Evolutionary conservation across 2,329 filamentous ascomycete species (phyloP).

Genomic region (Cadophora sp.): DNA sequence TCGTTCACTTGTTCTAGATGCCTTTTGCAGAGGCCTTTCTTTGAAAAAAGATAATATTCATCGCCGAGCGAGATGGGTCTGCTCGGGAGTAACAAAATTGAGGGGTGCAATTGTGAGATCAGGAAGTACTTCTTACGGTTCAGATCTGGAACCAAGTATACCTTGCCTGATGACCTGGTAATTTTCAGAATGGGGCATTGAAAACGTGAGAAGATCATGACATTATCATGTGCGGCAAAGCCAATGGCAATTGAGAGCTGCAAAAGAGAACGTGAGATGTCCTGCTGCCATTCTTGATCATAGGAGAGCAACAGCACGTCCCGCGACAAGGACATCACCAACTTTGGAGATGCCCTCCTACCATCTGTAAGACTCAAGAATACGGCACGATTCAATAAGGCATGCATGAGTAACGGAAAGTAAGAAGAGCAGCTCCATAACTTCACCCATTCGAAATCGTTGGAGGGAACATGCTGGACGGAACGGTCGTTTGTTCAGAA

Average conservation of each 20-base stretch:
- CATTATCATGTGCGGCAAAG: background rate
- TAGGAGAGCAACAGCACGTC: background rate
- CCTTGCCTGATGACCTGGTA: background rate
- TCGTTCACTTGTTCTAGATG: no score
- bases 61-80: no score
- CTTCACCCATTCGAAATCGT: background rate
- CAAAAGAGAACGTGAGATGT: background rate
- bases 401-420: background rate
- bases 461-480: background rate
- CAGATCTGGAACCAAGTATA: background rate
- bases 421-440: background rate
- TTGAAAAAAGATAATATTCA: no score
- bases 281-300: background rate
- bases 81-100: background rate
- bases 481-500: background rate
- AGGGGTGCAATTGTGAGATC: background rate
- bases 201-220: background rate
- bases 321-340: no score
- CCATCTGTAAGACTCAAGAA: no score
- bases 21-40: no score
- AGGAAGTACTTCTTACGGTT: background rate
- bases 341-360: background rate
- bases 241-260: background rate
- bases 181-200: background rate
- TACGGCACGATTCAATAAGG: no score